Evolutionary conservation across 2,329 filamentous ascomycete species (phyloP).

Genomic region (Xylaria sp.): DNA sequence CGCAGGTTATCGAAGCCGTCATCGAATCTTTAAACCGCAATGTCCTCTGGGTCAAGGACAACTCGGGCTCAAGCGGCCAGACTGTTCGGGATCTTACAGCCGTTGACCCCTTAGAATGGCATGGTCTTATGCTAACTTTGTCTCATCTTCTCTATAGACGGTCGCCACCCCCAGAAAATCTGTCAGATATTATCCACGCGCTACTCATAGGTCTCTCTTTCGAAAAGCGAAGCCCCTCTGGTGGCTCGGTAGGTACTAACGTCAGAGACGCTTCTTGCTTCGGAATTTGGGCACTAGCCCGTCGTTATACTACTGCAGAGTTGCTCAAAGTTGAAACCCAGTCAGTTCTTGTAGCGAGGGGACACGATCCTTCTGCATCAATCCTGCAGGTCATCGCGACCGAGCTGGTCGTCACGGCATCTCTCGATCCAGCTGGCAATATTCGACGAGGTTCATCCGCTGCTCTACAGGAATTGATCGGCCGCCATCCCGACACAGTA

Average conservation of each 20-base stretch:
- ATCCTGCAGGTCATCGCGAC: slow-evolving; percentile 80
- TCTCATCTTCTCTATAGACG: slow-evolving; percentile 85
- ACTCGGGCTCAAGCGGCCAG: slow-evolving; percentile 40
- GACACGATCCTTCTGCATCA: slow-evolving; percentile 47
- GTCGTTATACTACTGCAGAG: slow-evolving; percentile 83
- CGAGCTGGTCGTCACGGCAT: slow-evolving; percentile 80
- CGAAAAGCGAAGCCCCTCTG: slow-evolving; percentile 84
- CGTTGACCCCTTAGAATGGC: slow-evolving; percentile 86
- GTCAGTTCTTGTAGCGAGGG: slow-evolving; percentile 50
- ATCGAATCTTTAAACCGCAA: slow-evolving; percentile 70
- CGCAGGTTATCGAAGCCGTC: slow-evolving; percentile 86
- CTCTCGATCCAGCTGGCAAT: slow-evolving; percentile 88
- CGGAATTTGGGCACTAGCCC: slow-evolving; percentile 89
- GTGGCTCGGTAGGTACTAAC: slow-evolving; percentile 84
- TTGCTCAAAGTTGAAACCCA: slow-evolving; percentile 66
- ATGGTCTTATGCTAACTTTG: slow-evolving; percentile 86
- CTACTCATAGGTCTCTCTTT: slow-evolving; percentile 83
- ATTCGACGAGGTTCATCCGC: slow-evolving; percentile 92
- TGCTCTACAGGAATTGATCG: slow-evolving; percentile 90
- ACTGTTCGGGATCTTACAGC: slow-evolving; percentile 67
- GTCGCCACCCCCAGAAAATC: slow-evolving; percentile 72
- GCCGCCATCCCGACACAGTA: slow-evolving; percentile 86
- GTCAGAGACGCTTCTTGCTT: slow-evolving; percentile 96
- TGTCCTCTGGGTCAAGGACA: slow-evolving; percentile 57
- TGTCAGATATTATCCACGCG: slow-evolving; percentile 76